Evolutionary conservation across 495 filamentous ascomycete genomes (phyloP).

Genomic region (Penicillium parvum): DNA sequence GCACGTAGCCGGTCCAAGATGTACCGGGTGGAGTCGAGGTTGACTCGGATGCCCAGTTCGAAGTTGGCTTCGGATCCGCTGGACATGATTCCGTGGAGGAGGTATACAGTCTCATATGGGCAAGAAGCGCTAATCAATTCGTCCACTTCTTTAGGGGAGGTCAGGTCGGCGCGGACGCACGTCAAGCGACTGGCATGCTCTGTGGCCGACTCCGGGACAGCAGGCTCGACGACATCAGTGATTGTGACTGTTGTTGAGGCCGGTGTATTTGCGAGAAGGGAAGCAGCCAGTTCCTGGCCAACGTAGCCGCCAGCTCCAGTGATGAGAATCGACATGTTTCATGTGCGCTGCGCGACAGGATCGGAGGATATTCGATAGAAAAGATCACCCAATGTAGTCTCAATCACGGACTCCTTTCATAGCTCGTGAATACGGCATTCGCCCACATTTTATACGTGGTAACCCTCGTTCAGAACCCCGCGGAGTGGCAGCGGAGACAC

Average conservation of each 20-base stretch:
- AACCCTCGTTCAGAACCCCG: constrained; percentile 8
- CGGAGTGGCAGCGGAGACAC: constrained; percentile 8
- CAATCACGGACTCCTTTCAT: no score
- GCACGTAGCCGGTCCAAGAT: constrained; percentile 59
- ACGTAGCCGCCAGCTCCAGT: constrained; percentile 70
- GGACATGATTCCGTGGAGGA: constrained; percentile 87
- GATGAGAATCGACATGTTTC: constrained; percentile 60
- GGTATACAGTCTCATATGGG: constrained; percentile 60
- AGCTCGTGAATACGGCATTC: no score
- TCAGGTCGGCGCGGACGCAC: constrained; percentile 61
- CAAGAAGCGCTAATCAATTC: constrained; percentile 39
- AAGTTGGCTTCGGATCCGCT: constrained; percentile 70
- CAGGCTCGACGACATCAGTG: constrained; percentile 59
- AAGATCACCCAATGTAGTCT: no score
- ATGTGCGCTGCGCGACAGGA: neutral
- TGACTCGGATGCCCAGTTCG: constrained; percentile 67
- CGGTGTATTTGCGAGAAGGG: constrained; percentile 52
- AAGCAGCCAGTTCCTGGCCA: constrained; percentile 60
- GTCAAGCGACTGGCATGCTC: constrained; percentile 42
- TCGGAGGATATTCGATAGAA: no score
- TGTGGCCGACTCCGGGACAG: constrained; percentile 44
- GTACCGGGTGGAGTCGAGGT: constrained; percentile 64
- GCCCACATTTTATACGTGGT: constrained; percentile 13
- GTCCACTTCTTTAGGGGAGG: constrained; percentile 52
- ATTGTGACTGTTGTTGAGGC: constrained; percentile 52